Base-by-base conservation (phyloP, 345 rosid genomes). In the Ceriops decandra region DNA sequence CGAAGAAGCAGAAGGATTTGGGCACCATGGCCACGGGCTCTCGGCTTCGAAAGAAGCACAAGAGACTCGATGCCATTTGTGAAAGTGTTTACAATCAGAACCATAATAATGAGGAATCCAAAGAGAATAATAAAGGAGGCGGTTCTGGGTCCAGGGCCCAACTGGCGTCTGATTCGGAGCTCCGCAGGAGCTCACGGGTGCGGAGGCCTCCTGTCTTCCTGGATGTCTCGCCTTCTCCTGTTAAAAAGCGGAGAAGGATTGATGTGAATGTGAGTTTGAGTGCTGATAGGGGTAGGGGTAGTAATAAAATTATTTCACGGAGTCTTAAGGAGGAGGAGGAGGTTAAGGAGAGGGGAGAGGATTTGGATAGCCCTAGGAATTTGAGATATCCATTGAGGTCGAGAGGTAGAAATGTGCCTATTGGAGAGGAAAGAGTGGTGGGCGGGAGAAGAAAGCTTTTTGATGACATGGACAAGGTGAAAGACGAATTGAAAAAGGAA, bases 21-120 rank as follows among this genome's bases (percentile, higher is more conserved):
- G 69, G 60, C 32, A 72, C 70, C 57, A 81, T 73, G 15, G 90
- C 70, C 59, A 81, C 75, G 15, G 90, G 87, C 52, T 77, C 87
- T 77, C 84, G 97, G 73, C 75, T 86, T 58, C 85, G 85, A 17
- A 84, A 72, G 83, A 92, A 85, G 85, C 91, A 86, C 62, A 93
- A 93, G 85, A 88, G 91, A 75, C 88, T 93, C n/a, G 93, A 88
- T 74, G 85, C 96, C 30, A 93, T 93, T 57, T 84, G 87, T 53
- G 98, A 91, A 71, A 85, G 74, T 38, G 86, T 81, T 64, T 91
- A 91, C 77, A 89, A 75, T 28, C 85, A 79, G 69, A 88, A 89
- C 79, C 97, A 84, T 67, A 72, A 66, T n/a, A 33, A 33, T 33
- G 36, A 33, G 36, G 97, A 84, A 60, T 59, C 86, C 1, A 74